phyloP scores from a whole-genome alignment of 2,329 filamentous ascomycete genomes.

The Raffaelea albimanens region DNA sequence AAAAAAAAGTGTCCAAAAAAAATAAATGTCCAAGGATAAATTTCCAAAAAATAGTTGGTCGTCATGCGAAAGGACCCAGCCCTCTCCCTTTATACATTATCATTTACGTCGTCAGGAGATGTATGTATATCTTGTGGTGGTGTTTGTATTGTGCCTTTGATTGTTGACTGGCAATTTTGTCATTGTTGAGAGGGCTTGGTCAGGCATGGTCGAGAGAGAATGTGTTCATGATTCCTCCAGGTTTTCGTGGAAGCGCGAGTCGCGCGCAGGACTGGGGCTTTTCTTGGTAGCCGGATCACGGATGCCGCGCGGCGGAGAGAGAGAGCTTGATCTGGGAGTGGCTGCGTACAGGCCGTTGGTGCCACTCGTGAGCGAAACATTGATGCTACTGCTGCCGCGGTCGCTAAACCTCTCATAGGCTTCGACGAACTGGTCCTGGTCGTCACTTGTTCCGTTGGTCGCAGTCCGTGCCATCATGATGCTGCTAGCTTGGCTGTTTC shows the following conservation, averaged over 20 bases:
- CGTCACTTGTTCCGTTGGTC: background rate
- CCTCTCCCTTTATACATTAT: background rate
- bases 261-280: constrained; percentile 33
- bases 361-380: constrained; percentile 4
- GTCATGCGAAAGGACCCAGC: background rate
- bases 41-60: background rate
- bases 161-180: background rate
- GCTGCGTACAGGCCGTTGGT: constrained; percentile 17
- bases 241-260: constrained; percentile 42
- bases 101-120: background rate
- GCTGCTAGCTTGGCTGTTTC: constrained; percentile 10
- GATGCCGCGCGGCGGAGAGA: constrained; percentile 13
- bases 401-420: background rate
- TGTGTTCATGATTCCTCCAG: constrained; percentile 20
- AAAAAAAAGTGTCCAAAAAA: background rate
- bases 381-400: background rate
- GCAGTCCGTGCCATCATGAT: background rate
- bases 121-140: background rate
- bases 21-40: background rate
- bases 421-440: background rate
- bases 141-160: background rate
- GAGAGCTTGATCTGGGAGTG: background rate
- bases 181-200: no score
- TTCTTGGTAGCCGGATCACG: constrained; percentile 16
- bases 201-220: background rate